A percentile compares a stretch with the other conserved stretches of the same genome.
phyloP scores from a whole-genome alignment of 2,329 filamentous ascomycete genomes.

The Aureobasidium sp. region DNA sequence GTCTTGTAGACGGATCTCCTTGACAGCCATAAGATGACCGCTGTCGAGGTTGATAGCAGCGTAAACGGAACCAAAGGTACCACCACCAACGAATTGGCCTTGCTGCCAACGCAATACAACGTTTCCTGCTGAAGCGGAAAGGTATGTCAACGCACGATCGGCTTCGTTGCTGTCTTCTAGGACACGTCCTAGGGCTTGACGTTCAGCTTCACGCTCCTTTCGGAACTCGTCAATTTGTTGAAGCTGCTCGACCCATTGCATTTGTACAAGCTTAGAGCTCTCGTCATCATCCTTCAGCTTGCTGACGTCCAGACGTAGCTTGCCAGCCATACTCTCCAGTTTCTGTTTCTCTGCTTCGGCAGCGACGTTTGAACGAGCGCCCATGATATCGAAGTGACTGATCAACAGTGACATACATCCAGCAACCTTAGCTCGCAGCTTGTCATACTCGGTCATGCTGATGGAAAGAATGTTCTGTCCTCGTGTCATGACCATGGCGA shows the following conservation, averaged over 20 bases:
- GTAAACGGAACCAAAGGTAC: conserved; percentile 96
- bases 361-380: conserved; percentile 83
- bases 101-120: conserved; percentile 97
- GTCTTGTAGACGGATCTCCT: conserved; percentile 95
- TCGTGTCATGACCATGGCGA: conserved; percentile 94
- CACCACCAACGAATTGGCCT: conserved; percentile 94
- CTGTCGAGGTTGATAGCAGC: conserved; percentile 95
- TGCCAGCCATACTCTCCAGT: conserved; percentile 68
- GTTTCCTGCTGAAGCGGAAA: conserved; percentile 90
- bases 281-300: conserved; percentile 73
- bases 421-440: conserved; percentile 77
- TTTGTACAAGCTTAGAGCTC: conserved; percentile 63
- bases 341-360: conserved; percentile 90
- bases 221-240: conserved; percentile 68
- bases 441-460: conserved; percentile 77
- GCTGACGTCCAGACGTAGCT: conserved; percentile 71
- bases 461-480: conserved; percentile 89
- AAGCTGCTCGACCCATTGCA: conserved; percentile 66
- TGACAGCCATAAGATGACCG: conserved; percentile 94
- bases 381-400: conserved; percentile 99
- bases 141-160: conserved; percentile 84
- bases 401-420: conserved; percentile 97
- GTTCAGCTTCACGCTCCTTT: conserved; percentile 71
- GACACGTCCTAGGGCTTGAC: conserved; percentile 80
- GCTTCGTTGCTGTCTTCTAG: conserved; percentile 93